Evolutionary conservation across 2,329 filamentous ascomycete genomes (phyloP).

Genomic region (Penicillium fuscoglaucum): DNA sequence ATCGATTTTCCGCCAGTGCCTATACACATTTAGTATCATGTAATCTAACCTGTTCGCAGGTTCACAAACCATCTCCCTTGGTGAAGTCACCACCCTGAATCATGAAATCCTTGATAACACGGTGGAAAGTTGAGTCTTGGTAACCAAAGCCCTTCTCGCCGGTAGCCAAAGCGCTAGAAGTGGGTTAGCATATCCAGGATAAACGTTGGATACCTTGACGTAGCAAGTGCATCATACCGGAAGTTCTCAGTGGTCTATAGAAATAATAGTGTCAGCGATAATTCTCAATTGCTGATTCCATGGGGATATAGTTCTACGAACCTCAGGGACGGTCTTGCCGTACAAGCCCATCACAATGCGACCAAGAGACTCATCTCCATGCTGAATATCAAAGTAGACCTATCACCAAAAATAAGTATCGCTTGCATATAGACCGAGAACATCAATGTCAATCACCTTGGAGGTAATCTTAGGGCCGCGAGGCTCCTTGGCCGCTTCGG

Average conservation of each 20-base stretch:
- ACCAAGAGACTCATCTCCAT: conserved; percentile 62
- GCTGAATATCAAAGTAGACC: conserved; percentile 67
- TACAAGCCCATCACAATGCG: conserved; percentile 65
- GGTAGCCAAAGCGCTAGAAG: conserved; percentile 57
- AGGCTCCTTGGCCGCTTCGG: conserved; percentile 62
- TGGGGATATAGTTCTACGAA: conserved; percentile 29
- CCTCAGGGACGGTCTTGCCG: conserved; percentile 67
- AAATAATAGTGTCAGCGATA: conserved; percentile 16
- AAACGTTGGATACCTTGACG: not conserved
- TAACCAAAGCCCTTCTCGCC: conserved; percentile 69
- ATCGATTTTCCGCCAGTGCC: conserved; percentile 68
- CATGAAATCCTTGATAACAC: conserved; percentile 71
- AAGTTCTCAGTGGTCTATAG: conserved; percentile 64
- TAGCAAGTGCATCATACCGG: conserved; percentile 43
- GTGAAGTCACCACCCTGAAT: conserved; percentile 71
- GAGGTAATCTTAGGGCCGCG: conserved; percentile 87
- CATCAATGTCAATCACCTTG: conserved; percentile 60
- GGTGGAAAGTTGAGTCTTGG: conserved; percentile 66
- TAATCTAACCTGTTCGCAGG: not conserved
- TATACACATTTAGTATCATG: conserved; percentile 23
- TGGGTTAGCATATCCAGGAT: conserved; percentile 12
- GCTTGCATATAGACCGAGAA: not conserved
- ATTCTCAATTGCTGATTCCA: conserved; percentile 5
- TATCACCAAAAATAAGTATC: conserved; percentile 26
- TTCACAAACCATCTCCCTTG: conserved; percentile 53